Conservation (phyloP, 2,329 filamentous ascomycete genomes). For the Raffaelea deltoideospora region DNA sequence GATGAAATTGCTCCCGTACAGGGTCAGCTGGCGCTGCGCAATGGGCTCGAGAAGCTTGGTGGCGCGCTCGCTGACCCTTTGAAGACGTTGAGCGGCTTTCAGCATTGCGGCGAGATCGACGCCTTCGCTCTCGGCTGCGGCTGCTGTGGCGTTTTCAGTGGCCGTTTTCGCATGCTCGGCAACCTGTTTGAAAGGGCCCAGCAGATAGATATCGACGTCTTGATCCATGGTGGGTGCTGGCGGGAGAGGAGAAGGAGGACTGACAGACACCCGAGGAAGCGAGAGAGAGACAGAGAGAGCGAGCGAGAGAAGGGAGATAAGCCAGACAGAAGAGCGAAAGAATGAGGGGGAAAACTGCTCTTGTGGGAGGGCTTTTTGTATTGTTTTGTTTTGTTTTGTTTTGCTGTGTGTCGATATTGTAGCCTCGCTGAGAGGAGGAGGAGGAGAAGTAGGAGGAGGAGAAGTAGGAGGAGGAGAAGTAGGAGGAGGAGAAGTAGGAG, state of each 20-base stretch:
- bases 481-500: neutral
- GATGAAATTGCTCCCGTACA: constrained; percentile 34
- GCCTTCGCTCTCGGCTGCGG: constrained; percentile 28
- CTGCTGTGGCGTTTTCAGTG: constrained; percentile 32
- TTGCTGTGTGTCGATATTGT: too few relatives aligned
- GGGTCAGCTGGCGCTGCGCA: constrained; percentile 30
- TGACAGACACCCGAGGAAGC: neutral
- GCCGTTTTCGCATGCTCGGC: constrained; percentile 34
- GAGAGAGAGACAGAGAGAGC: neutral
- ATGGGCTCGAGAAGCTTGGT: constrained; percentile 33
- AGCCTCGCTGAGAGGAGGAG: too few relatives aligned
- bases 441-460: neutral
- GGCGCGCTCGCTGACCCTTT: constrained; percentile 22
- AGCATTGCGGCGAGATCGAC: constrained; percentile 29
- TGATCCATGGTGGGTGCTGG: constrained; percentile 9
- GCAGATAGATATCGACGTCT: constrained; percentile 23
- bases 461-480: neutral
- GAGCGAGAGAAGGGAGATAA: too few relatives aligned
- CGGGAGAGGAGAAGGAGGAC: neutral
- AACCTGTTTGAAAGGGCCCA: constrained; percentile 36
- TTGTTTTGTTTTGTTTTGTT: too few relatives aligned
- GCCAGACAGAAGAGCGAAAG: neutral
- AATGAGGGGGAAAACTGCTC: too few relatives aligned
- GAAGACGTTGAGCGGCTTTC: constrained; percentile 25
- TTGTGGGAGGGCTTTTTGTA: too few relatives aligned